phyloP scores from a whole-genome alignment of 192 early-diverging fungal species.

The Coemansia javaensis region DNA sequence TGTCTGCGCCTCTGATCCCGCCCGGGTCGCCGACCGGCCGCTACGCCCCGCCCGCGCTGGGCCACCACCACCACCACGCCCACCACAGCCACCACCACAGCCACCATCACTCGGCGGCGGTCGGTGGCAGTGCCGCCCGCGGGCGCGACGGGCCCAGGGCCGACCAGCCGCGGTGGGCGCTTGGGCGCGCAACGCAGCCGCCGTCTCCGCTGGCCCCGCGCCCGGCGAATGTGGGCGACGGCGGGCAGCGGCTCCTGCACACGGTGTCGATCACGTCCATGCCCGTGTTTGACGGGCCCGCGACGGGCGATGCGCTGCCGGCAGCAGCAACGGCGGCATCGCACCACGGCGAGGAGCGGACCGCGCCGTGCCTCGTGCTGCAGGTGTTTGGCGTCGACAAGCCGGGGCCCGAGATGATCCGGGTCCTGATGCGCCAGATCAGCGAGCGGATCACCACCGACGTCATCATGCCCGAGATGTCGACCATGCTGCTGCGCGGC shows the following conservation, averaged over 20 bases:
- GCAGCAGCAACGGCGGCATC: no score
- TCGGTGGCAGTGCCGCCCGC: no score
- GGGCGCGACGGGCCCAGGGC: background rate
- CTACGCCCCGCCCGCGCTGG: no score
- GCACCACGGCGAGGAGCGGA: conserved; percentile 23
- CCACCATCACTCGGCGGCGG: no score
- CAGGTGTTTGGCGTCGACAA: conserved; percentile 36
- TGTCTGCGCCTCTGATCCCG: no score
- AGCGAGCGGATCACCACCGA: conserved; percentile 34
- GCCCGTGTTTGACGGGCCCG: conserved; percentile 12
- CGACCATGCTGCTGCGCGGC: conserved; percentile 34
- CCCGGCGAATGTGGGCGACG: no score
- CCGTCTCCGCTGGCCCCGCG: no score
- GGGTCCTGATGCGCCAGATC: conserved; percentile 40
- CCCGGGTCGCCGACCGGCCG: no score
- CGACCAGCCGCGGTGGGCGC: no score
- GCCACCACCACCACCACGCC: no score
- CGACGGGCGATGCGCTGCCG: conserved; percentile 2
- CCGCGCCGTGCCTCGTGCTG: conserved; percentile 24
- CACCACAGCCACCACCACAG: no score
- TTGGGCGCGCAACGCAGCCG: no score
- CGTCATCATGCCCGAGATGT: conserved; percentile 46
- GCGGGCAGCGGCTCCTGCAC: conserved; percentile 5
- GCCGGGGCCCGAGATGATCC: conserved; percentile 38
- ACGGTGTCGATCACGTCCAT: conserved; percentile 15